These are phyloP conservation scores for Fonsecaea monophora DNA, from an alignment of 2,329 filamentous ascomycete genomes.

Conservation along the genomic window DNA sequence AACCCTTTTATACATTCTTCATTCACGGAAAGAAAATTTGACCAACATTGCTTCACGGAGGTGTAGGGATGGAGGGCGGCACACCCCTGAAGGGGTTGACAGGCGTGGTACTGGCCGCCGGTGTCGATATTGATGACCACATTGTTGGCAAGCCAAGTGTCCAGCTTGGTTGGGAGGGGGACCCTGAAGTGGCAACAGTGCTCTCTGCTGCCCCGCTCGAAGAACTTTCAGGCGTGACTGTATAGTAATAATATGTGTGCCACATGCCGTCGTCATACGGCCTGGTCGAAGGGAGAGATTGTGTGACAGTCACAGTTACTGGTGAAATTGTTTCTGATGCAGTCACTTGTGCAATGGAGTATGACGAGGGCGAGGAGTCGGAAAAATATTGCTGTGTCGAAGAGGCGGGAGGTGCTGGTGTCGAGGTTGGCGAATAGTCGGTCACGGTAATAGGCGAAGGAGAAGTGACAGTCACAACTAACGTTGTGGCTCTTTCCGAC, in stretches of 20 bases:
- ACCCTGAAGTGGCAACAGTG: neutral
- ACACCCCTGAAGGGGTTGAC: neutral
- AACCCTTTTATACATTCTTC: neutral
- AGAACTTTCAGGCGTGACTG: slow-evolving; percentile 15
- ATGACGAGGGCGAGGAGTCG: neutral
- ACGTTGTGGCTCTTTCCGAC: slow-evolving; percentile 37
- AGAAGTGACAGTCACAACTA: slow-evolving; percentile 36
- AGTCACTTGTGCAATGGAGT: neutral
- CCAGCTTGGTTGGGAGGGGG: neutral
- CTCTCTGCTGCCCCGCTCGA: slow-evolving; percentile 16
- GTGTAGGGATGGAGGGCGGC: neutral
- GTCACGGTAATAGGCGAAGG: slow-evolving; percentile 33
- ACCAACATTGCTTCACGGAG: neutral
- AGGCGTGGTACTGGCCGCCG: neutral
- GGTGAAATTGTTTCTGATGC: slow-evolving; percentile 15
- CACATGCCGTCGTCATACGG: slow-evolving; percentile 44
- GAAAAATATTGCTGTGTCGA: slow-evolving; percentile 2
- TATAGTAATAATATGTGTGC: slow-evolving; percentile 43
- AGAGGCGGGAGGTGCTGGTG: slow-evolving; percentile 1
- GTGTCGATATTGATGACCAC: neutral
- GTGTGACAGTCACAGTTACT: slow-evolving; percentile 36
- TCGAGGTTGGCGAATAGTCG: slow-evolving; percentile 18
- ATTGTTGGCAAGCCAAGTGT: neutral
- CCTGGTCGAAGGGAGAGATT: slow-evolving; percentile 34
- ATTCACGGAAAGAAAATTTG: neutral